Evolutionary conservation across 2,329 filamentous ascomycete genomes (phyloP), one percentile per base, ranked within the genome.

Genomic region (Biscogniauxia sp.): DNA sequence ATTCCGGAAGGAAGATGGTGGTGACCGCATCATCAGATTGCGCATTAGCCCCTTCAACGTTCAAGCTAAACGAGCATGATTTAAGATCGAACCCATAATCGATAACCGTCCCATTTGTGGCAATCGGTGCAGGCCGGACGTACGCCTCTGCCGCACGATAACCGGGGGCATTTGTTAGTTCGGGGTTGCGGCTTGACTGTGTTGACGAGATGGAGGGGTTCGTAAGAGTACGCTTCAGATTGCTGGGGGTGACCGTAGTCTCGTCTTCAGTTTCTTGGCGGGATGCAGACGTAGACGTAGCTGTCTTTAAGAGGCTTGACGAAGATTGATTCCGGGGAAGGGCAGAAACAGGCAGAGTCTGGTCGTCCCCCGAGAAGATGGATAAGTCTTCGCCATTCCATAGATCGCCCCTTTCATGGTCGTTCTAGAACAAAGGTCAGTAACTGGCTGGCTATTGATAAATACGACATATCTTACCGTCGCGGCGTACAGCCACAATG

Each of bases 331-430:
- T 77, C 61, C 72, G 79, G 0, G 82, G 83, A 2, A 84, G 62
- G 5, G 82, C 73, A 2, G 84, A 85, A 49, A 80, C 71, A 1
- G 84, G 82, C 49, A 89, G 73, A 17, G 81, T 77, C 58, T 87
- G 88, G 74, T 99, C 96, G 72, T 99, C 93, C 5, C 86, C 69
- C 0, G 92, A 97, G 72, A 88, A 90, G 58, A 99, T 95, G 5
- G 93, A 97, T 37, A 99, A 78, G 73, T 99, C 95, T 75, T 99
- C 95, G 53, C 95, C 95, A 68, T 99, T 99, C 95, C 95, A 99
- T 66, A 92, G 87, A 70, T 99, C 95, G 58, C 95, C 95, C 77
- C 91, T 89, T 71, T 89, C 82, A 72, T 99, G 95, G 63, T 89
- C 89, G 73, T 98, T 99, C 83, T 91, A 66, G 11, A 53, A 45